Conservation (phyloP, 768 basidiomycete species). For the Ramaria sp. region DNA sequence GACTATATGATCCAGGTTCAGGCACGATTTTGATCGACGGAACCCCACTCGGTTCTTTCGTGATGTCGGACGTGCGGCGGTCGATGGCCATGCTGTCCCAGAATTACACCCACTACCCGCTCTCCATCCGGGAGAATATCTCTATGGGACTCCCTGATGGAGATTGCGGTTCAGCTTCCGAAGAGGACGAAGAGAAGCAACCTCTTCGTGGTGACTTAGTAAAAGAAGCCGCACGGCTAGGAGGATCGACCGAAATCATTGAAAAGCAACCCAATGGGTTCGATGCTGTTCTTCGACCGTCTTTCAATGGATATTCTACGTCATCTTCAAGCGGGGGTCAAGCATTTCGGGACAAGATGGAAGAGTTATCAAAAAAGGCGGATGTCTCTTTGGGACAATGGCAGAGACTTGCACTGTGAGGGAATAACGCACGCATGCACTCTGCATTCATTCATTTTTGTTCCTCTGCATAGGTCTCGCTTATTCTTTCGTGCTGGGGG, state of each 20-base stretch:
- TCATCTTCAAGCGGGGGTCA: constrained; percentile 18
- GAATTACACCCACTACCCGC: constrained; percentile 36
- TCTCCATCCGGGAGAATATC: constrained; percentile 35
- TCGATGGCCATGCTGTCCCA: constrained; percentile 40
- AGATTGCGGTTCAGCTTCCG: not conserved
- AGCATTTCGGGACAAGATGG: constrained; percentile 12
- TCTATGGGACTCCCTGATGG: constrained; percentile 19
- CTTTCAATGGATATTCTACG: constrained; percentile 10
- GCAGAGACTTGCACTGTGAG: constrained; percentile 19
- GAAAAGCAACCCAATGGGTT: constrained; percentile 26
- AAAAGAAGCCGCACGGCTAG: constrained; percentile 11
- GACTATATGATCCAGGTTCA: constrained; percentile 34
- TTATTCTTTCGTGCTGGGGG: constrained; percentile 31
- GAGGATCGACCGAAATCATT: constrained; percentile 31
- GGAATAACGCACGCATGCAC: not conserved
- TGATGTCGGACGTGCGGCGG: constrained; percentile 27
- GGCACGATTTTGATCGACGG: constrained; percentile 38
- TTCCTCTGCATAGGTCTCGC: constrained; percentile 17
- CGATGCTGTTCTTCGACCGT: constrained; percentile 28
- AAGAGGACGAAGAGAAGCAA: not conserved
- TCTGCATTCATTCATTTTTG: constrained; percentile 12
- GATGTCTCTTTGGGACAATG: constrained; percentile 23
- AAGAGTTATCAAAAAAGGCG: constrained; percentile 16
- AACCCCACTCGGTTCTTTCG: constrained; percentile 26
- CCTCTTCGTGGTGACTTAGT: not conserved